phyloP scores from a whole-genome alignment of 2,329 filamentous ascomycete species.

The Ceratocystis harringtonii region DNA sequence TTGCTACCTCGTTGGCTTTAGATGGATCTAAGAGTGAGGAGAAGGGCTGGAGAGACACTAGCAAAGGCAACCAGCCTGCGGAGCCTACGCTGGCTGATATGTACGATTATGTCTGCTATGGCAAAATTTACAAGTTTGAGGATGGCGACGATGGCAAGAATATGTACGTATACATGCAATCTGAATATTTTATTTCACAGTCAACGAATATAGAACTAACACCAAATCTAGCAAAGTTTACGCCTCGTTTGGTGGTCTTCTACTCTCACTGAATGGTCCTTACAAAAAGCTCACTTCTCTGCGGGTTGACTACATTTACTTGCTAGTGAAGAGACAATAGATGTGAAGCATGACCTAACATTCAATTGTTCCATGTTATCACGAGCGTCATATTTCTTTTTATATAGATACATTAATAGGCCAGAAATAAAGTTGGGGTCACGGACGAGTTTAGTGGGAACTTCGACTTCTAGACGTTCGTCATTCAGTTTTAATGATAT shows the following conservation, averaged over 20 bases:
- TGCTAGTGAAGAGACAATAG: slow-evolving; percentile 68
- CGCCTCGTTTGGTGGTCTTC: slow-evolving; percentile 79
- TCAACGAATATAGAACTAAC: slow-evolving; percentile 1
- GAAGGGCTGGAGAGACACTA: slow-evolving; percentile 68
- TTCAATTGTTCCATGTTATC: slow-evolving; percentile 8
- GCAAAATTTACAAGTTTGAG: slow-evolving; percentile 80
- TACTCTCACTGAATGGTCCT: slow-evolving; percentile 83
- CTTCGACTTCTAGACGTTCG: slow-evolving; percentile 1
- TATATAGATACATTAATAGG: slow-evolving; percentile 14
- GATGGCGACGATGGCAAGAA: slow-evolving; percentile 64
- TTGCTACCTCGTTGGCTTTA: slow-evolving; percentile 72
- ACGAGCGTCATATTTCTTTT: slow-evolving; percentile 11
- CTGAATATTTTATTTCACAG: too few species aligned
- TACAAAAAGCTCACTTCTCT: slow-evolving; percentile 90
- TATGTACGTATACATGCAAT: slow-evolving; percentile 48
- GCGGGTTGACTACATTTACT: slow-evolving; percentile 84
- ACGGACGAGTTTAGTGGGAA: not conserved
- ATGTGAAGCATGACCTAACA: not conserved
- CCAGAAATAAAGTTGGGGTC: not conserved
- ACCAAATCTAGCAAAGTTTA: slow-evolving; percentile 60
- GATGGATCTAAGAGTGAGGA: slow-evolving; percentile 68
- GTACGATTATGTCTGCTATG: slow-evolving; percentile 78
- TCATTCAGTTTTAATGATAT: not conserved
- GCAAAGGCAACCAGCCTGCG: slow-evolving; percentile 34
- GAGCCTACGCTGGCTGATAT: slow-evolving; percentile 56